phyloP scores from a whole-genome alignment of 2,329 filamentous ascomycete species.

The Penicillium oxalicum region DNA sequence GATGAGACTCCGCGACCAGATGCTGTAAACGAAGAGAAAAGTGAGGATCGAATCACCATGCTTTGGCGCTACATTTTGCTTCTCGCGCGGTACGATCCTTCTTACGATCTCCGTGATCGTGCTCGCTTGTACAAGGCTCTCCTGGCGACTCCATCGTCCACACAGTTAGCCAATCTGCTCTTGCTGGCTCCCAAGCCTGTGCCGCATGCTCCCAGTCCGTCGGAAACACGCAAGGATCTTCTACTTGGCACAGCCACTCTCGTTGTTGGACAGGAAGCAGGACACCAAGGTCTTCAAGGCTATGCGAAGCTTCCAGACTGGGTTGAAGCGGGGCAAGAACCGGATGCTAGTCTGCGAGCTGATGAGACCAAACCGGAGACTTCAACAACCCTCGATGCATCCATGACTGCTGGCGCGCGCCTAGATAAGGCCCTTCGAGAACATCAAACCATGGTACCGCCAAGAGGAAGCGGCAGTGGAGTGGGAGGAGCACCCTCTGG shows the following conservation, averaged over 20 bases:
- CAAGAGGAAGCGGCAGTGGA: conserved; percentile 13
- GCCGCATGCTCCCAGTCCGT: conserved; percentile 82
- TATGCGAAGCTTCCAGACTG: conserved; percentile 78
- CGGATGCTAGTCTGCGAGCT: conserved; percentile 67
- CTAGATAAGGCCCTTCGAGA: conserved; percentile 41
- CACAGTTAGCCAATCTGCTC: conserved; percentile 81
- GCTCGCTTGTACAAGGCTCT: conserved; percentile 82
- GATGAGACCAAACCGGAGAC: conserved; percentile 41
- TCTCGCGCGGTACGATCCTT: conserved; percentile 85
- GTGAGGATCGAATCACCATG: conserved; percentile 60
- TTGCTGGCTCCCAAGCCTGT: conserved; percentile 91
- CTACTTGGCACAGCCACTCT: conserved; percentile 79
- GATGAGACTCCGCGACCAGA: conserved; percentile 26
- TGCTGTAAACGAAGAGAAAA: conserved; percentile 20
- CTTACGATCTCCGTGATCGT: conserved; percentile 89
- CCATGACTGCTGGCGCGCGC: conserved; percentile 38
- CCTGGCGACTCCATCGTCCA: conserved; percentile 65
- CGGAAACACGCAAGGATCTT: conserved; percentile 71
- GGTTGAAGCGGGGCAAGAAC: conserved; percentile 75
- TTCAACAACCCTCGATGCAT: conserved; percentile 20
- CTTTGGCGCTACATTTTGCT: conserved; percentile 82
- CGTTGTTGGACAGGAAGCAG: conserved; percentile 70
- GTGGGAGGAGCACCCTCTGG: conserved; percentile 37
- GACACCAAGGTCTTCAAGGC: conserved; percentile 66
- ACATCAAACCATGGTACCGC: conserved; percentile 27